Evolutionary conservation across 176 grass and related monocot genomes (phyloP).

Genomic region (Leersia perrieri): DNA sequence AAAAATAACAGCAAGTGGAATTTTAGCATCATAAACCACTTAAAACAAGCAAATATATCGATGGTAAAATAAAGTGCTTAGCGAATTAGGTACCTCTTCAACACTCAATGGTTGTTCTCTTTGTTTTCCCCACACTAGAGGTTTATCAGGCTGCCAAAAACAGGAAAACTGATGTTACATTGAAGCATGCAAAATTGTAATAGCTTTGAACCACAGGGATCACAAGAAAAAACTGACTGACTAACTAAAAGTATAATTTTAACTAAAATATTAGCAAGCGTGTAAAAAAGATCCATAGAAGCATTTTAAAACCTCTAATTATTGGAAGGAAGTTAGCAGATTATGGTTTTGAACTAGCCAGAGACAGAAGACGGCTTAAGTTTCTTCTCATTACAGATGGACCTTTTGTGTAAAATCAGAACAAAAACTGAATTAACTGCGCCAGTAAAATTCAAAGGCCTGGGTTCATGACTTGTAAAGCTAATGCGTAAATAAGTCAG

Average conservation of each 20-base stretch:
- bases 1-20: conserved; percentile 13
- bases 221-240: conserved; percentile 12
- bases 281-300: neutral
- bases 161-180: conserved; percentile 27
- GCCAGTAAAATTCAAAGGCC: neutral
- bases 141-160: conserved; percentile 69
- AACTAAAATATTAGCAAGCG: too few relatives aligned
- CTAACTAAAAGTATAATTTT: neutral
- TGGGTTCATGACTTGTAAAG: neutral
- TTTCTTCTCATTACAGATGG: neutral
- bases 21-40: neutral
- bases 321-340: neutral
- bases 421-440: conserved; percentile 24
- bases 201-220: conserved; percentile 14
- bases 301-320: neutral
- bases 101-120: conserved; percentile 61
- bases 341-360: neutral
- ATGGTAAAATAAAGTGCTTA: conserved; percentile 15
- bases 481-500: neutral
- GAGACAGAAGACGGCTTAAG: conserved; percentile 17
- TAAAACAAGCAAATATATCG: conserved; percentile 11
- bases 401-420: neutral
- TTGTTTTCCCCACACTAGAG: conserved; percentile 92
- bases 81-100: conserved; percentile 64
- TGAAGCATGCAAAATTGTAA: conserved; percentile 26